These are phyloP conservation scores for Penicillium turbatum DNA, from an alignment of 495 filamentous ascomycete species.

Conservation along the genomic window DNA sequence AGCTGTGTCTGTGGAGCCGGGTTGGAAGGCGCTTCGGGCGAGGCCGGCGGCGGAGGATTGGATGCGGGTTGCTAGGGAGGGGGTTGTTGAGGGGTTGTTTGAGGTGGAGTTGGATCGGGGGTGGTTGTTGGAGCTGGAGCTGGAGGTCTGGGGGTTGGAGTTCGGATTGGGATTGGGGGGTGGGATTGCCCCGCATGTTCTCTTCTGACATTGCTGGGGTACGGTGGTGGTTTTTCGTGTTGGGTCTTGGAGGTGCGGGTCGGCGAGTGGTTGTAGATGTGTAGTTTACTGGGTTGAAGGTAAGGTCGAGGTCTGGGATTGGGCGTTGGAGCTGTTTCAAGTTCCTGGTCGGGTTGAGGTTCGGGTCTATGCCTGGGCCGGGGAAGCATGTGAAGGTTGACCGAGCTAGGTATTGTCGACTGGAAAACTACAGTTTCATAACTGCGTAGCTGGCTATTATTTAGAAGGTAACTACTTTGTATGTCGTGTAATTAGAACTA, in stretches of 20 bases:
- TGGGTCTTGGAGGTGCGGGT: neutral
- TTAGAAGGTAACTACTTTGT: too few species aligned
- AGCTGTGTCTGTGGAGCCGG: conserved; percentile 21
- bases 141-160: conserved; percentile 1
- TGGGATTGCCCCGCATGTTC: conserved; percentile 24
- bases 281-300: neutral
- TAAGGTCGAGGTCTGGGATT: neutral
- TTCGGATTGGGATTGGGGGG: neutral
- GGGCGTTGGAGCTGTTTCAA: neutral
- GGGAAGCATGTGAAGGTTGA: conserved; percentile 24
- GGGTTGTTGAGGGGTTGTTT: conserved; percentile 5
- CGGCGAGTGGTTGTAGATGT: neutral
- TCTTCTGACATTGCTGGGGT: conserved; percentile 7
- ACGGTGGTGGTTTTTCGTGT: neutral
- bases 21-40: conserved; percentile 31
- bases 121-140: neutral
- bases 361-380: conserved; percentile 8
- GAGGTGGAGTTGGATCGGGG: neutral
- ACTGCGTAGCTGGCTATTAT: too few species aligned
- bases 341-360: conserved; percentile 7
- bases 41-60: conserved; percentile 37
- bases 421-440: too few species aligned
- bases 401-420: neutral
- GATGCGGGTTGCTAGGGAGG: conserved; percentile 35
- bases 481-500: too few species aligned